Evolutionary conservation across 495 filamentous ascomycete species (phyloP).

Genomic region (Podospora tetraspora): DNA sequence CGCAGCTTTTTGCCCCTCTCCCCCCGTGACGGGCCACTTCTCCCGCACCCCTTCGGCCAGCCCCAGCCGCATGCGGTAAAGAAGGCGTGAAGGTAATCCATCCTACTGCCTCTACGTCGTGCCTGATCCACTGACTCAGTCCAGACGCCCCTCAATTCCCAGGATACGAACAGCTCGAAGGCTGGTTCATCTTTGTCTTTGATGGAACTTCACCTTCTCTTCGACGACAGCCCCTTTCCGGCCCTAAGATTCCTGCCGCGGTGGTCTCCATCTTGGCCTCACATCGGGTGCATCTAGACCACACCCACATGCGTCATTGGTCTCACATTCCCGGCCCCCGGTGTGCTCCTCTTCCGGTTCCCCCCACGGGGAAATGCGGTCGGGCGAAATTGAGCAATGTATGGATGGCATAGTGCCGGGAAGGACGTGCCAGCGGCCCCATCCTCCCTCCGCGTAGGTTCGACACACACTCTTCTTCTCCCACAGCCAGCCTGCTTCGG

Average conservation of each 20-base stretch:
- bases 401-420: not conserved
- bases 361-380: not conserved
- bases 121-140: constrained; percentile 10
- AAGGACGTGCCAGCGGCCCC: not conserved
- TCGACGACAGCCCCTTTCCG: not conserved
- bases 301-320: not conserved
- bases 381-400: not conserved
- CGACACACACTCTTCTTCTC: constrained; percentile 1
- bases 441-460: not conserved
- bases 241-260: not conserved
- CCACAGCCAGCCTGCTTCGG: not conserved
- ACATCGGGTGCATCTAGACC: constrained; percentile 4
- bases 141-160: constrained; percentile 16
- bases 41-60: not conserved
- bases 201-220: not conserved
- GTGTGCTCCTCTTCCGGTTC: not conserved
- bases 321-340: not conserved
- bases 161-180: not conserved
- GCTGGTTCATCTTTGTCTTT: constrained; percentile 11
- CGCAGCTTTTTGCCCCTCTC: not conserved
- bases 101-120: constrained; percentile 16
- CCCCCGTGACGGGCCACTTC: not conserved
- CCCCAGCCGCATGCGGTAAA: constrained; percentile 20
- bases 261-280: not conserved
- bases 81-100: constrained; percentile 30